Conservation (phyloP, 768 basidiomycete genomes). For the Tremella fuciformis region DNA sequence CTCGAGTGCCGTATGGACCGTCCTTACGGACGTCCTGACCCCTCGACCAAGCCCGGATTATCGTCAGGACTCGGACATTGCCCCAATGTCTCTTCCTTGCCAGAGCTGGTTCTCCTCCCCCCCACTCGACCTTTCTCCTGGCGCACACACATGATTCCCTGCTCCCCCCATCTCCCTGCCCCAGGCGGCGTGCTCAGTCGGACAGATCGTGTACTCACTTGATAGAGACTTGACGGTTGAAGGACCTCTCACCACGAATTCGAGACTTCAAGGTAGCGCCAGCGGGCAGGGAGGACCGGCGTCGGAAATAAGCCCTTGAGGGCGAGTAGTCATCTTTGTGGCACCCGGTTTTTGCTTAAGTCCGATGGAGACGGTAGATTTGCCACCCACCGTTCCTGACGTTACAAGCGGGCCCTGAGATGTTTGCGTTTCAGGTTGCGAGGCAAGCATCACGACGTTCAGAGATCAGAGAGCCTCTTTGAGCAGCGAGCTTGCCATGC, state of each 20-base stretch:
- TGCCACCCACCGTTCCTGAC: neutral
- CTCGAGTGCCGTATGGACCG: conserved; percentile 8
- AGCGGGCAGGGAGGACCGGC: neutral
- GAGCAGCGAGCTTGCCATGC: too few relatives aligned
- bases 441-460: too few relatives aligned
- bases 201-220: conserved; percentile 12
- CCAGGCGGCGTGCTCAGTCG: neutral
- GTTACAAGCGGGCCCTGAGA: neutral
- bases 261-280: conserved; percentile 2
- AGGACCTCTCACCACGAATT: neutral
- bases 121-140: conserved; percentile 1
- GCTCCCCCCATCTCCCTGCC: neutral
- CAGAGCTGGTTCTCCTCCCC: conserved; percentile 3
- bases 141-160: neutral
- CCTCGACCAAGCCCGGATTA: conserved; percentile 19
- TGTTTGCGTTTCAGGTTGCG: too few relatives aligned
- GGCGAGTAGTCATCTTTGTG: neutral
- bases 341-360: conserved; percentile 7
- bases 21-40: conserved; percentile 5
- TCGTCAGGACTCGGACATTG: conserved; percentile 48
- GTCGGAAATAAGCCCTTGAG: neutral
- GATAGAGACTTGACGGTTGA: conserved; percentile 14
- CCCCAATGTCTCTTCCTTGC: conserved; percentile 47
- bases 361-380: conserved; percentile 6
- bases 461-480: too few relatives aligned